Percentiles rank a stretch among this genome's conserved stretches.
phyloP scores from a whole-genome alignment of 2,329 filamentous ascomycete genomes.

The Sclerotinia glacialis region DNA sequence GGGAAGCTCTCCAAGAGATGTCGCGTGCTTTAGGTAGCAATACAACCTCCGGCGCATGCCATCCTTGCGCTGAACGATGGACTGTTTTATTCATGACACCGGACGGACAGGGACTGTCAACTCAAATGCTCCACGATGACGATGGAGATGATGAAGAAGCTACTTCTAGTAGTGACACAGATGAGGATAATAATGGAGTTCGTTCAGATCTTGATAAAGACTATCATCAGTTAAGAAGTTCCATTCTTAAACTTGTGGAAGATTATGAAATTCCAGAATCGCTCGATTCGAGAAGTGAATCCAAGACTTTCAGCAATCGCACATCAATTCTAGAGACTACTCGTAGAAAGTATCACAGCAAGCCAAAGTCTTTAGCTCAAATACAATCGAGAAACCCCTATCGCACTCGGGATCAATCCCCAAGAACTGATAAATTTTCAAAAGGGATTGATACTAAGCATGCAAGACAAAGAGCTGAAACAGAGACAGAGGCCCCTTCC shows the following conservation, averaged over 20 bases:
- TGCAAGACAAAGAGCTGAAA: constrained; percentile 28
- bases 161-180: constrained; percentile 58
- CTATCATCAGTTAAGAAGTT: constrained; percentile 76
- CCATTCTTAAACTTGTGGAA: constrained; percentile 75
- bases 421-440: constrained; percentile 22
- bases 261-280: constrained; percentile 77
- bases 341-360: constrained; percentile 59
- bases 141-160: constrained; percentile 67
- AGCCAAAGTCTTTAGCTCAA: constrained; percentile 48
- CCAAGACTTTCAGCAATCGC: constrained; percentile 68
- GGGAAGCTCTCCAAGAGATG: constrained; percentile 69
- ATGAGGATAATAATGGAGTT: constrained; percentile 55
- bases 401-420: constrained; percentile 38
- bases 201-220: constrained; percentile 69
- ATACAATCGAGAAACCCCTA: constrained; percentile 60
- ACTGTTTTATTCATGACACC: constrained; percentile 74
- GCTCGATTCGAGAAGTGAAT: constrained; percentile 56
- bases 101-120: constrained; percentile 67
- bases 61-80: constrained; percentile 82
- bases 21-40: constrained; percentile 62
- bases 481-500: constrained; percentile 44
- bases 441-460: constrained; percentile 27
- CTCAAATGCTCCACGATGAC: constrained; percentile 69
- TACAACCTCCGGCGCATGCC: constrained; percentile 63
- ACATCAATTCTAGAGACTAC: constrained; percentile 50